A percentile compares a stretch with the other conserved stretches of the same genome.
Evolutionary conservation across 495 filamentous ascomycete genomes (phyloP).

Genomic region (Sphaerosporella brunnea): DNA sequence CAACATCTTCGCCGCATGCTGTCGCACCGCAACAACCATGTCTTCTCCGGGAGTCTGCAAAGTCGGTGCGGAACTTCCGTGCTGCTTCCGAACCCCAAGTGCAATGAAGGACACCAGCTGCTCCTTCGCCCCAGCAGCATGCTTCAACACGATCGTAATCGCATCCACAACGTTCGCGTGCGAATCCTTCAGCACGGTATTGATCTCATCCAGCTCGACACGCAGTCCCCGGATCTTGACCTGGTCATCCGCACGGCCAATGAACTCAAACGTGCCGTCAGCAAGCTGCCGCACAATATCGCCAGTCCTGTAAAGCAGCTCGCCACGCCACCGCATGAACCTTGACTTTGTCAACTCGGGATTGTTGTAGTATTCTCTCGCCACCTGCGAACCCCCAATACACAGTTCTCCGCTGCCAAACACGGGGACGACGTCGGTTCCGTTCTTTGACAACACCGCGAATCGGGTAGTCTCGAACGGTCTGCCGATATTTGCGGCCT

Average conservation of each 20-base stretch:
- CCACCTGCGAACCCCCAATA: conserved; percentile 28
- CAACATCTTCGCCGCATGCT: conserved; percentile 14
- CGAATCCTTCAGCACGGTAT: conserved; percentile 31
- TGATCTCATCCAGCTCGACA: conserved; percentile 36
- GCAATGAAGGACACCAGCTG: conserved; percentile 52
- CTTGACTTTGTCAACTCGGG: conserved; percentile 22
- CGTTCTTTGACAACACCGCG: conserved; percentile 9
- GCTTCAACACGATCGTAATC: conserved; percentile 45
- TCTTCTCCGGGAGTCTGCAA: conserved; percentile 6
- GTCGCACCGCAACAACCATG: conserved; percentile 16
- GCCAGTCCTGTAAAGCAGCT: conserved; percentile 35
- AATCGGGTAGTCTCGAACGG: conserved; percentile 23
- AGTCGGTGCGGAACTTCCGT: conserved; percentile 6
- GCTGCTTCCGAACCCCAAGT: conserved; percentile 11
- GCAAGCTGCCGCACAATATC: conserved; percentile 33
- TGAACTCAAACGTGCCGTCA: conserved; percentile 32
- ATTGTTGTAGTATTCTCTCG: conserved; percentile 30
- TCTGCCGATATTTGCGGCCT: conserved; percentile 23
- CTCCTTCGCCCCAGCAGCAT: conserved; percentile 41
- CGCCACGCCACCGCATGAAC: conserved; percentile 27
- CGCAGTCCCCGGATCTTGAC: conserved; percentile 37
- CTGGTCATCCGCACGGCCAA: conserved; percentile 34
- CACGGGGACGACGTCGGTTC: conserved; percentile 14
- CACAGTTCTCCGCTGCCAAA: conserved; percentile 29
- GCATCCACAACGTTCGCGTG: conserved; percentile 35